A percentile compares a stretch with the other conserved stretches of the same genome.
These are phyloP conservation scores for Phytophthora podocarpi DNA, from an alignment of 352 stramenopile genomes.

Conservation along the genomic window DNA sequence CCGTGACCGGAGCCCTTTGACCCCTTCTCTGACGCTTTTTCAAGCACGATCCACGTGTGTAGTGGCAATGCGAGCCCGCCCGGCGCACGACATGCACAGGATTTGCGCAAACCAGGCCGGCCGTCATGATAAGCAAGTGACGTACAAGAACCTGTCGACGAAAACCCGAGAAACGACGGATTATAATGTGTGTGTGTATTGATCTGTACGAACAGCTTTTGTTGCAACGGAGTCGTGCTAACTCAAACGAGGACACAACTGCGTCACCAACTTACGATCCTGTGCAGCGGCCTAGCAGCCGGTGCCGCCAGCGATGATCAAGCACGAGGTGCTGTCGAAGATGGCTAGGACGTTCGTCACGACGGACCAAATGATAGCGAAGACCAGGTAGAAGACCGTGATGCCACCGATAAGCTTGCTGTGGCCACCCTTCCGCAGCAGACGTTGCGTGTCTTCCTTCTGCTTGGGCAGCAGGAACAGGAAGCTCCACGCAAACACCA, in stretches of 20 bases:
- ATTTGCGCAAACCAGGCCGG: constrained; percentile 16
- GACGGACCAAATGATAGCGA: constrained; percentile 39
- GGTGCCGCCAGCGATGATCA: no score
- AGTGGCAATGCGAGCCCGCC: neutral
- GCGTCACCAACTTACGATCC: no score
- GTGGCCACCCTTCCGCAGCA: constrained; percentile 34
- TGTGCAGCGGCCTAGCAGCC: no score
- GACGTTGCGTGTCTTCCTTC: constrained; percentile 41
- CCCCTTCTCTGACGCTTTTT: constrained; percentile 12
- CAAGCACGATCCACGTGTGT: no score
- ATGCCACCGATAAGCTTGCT: constrained; percentile 37
- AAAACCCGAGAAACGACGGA: neutral
- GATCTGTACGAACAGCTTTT: constrained; percentile 4
- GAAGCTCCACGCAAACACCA: constrained; percentile 42
- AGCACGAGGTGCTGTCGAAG: constrained; percentile 40
- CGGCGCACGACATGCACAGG: constrained; percentile 14
- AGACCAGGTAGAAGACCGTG: constrained; percentile 41
- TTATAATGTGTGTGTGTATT: no score
- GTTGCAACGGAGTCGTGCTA: constrained; percentile 4
- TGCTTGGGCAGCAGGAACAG: constrained; percentile 39
- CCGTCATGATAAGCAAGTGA: no score
- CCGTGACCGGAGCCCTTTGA: constrained; percentile 5
- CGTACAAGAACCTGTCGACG: neutral
- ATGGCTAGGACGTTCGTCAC: constrained; percentile 54
- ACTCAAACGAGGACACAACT: neutral